Conservation (phyloP, 768 basidiomycete species). For the Pleurotus sapidus region DNA sequence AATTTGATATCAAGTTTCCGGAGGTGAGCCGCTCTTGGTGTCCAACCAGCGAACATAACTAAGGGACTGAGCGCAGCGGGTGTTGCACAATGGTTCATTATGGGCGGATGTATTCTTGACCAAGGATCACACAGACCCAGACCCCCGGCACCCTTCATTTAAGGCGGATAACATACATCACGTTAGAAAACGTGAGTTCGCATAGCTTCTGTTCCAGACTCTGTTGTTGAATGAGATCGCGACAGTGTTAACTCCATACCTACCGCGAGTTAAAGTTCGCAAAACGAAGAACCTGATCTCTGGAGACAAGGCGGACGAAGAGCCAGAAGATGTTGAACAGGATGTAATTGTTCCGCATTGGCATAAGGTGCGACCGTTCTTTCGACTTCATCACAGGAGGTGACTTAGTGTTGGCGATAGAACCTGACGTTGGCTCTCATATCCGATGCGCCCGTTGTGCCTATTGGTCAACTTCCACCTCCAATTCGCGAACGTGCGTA, state of each 20-base stretch:
- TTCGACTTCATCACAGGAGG: not conserved
- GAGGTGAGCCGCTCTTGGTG: constrained; percentile 38
- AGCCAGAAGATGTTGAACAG: constrained; percentile 42
- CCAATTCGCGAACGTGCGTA: constrained; percentile 62
- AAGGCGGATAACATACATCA: constrained; percentile 61
- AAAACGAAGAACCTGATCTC: constrained; percentile 82
- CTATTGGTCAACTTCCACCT: constrained; percentile 52
- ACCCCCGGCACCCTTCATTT: constrained; percentile 56
- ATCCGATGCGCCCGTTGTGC: constrained; percentile 60
- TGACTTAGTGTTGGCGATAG: constrained; percentile 28
- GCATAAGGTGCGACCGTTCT: constrained; percentile 53
- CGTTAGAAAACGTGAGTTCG: constrained; percentile 65
- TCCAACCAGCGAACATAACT: not conserved
- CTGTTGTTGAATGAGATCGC: constrained; percentile 1
- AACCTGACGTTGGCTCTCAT: constrained; percentile 88
- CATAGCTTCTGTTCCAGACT: constrained; percentile 2
- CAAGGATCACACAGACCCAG: constrained; percentile 60
- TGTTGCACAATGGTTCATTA: constrained; percentile 73
- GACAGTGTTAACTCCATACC: constrained; percentile 83
- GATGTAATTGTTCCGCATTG: constrained; percentile 81
- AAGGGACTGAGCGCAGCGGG: constrained; percentile 41
- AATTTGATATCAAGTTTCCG: constrained; percentile 67
- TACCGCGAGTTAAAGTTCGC: constrained; percentile 66
- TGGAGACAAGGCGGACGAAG: constrained; percentile 33
- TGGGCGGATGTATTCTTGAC: constrained; percentile 84